phyloP scores from a whole-genome alignment of 1,284 basidiomycete species.

The Ustilago tritici region DNA sequence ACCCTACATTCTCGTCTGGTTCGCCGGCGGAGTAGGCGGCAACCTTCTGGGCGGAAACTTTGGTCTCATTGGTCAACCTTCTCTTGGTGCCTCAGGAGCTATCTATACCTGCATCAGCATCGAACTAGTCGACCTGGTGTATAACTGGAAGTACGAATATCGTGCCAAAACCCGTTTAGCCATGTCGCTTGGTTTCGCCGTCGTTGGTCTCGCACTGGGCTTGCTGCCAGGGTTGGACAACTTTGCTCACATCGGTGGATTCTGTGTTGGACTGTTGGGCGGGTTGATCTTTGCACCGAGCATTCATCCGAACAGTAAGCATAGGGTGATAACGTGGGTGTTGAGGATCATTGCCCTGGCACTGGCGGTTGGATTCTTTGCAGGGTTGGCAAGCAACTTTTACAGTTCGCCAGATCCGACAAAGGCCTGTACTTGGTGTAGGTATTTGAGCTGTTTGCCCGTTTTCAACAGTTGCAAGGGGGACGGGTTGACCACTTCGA shows the following conservation, averaged over 20 bases:
- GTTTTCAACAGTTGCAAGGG: conserved; percentile 61
- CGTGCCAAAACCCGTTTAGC: conserved; percentile 74
- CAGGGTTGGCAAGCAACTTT: conserved; percentile 86
- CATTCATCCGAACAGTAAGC: conserved; percentile 79
- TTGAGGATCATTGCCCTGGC: conserved; percentile 81
- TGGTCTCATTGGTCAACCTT: conserved; percentile 86
- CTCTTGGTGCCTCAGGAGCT: conserved; percentile 89
- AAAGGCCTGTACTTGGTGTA: conserved; percentile 86
- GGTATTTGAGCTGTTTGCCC: conserved; percentile 70
- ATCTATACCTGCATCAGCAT: conserved; percentile 92
- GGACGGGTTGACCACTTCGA: conserved; percentile 45
- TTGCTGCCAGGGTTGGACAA: conserved; percentile 69
- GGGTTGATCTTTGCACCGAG: conserved; percentile 85
- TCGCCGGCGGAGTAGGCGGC: conserved; percentile 88
- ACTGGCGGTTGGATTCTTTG: conserved; percentile 81
- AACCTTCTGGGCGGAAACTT: conserved; percentile 83
- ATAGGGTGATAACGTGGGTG: conserved; percentile 80
- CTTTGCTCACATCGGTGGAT: conserved; percentile 72
- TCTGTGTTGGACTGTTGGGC: conserved; percentile 74
- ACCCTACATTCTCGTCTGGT: conserved; percentile 84
- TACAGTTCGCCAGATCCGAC: conserved; percentile 77
- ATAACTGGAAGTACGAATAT: conserved; percentile 84
- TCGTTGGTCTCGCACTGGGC: conserved; percentile 86
- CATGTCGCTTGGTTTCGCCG: conserved; percentile 84
- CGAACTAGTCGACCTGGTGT: conserved; percentile 82